phyloP scores from a whole-genome alignment of 148 eudicot species.

The Fagopyrum tataricum region DNA sequence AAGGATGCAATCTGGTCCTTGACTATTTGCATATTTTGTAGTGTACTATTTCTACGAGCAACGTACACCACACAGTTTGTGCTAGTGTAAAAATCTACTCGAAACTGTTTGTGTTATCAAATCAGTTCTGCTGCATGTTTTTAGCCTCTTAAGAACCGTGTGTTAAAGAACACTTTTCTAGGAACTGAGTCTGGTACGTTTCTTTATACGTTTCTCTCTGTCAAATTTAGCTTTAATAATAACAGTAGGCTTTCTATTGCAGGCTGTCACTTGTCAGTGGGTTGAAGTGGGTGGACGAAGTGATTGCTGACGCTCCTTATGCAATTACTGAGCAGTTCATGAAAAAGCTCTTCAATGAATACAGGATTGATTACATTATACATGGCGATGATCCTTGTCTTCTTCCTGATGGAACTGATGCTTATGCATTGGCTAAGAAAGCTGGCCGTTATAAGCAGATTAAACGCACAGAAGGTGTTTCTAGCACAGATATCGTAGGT shows the following conservation, averaged over 20 bases:
- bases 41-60: neutral
- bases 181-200: neutral
- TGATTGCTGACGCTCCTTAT: conserved; percentile 81
- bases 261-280: conserved; percentile 92
- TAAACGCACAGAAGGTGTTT: conserved; percentile 97
- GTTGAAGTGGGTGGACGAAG: conserved; percentile 98
- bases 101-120: no score
- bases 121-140: no score
- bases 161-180: no score
- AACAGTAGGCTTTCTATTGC: conserved; percentile 16
- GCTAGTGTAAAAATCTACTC: neutral
- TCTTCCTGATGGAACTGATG: conserved; percentile 96
- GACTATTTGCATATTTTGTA: neutral
- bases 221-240: neutral
- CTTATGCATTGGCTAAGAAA: conserved; percentile 84
- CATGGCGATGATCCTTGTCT: conserved; percentile 99
- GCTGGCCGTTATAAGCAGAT: conserved; percentile 96
- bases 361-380: conserved; percentile 83
- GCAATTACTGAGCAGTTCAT: conserved; percentile 89
- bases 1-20: neutral
- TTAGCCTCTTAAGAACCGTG: no score
- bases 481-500: conserved; percentile 99
- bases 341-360: conserved; percentile 78
- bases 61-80: neutral
- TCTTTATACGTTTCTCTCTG: neutral